Percentiles rank a stretch among this genome's conserved stretches.
Conservation (phyloP, 148 eudicot species). For the Camellia lanceoleosa region DNA sequence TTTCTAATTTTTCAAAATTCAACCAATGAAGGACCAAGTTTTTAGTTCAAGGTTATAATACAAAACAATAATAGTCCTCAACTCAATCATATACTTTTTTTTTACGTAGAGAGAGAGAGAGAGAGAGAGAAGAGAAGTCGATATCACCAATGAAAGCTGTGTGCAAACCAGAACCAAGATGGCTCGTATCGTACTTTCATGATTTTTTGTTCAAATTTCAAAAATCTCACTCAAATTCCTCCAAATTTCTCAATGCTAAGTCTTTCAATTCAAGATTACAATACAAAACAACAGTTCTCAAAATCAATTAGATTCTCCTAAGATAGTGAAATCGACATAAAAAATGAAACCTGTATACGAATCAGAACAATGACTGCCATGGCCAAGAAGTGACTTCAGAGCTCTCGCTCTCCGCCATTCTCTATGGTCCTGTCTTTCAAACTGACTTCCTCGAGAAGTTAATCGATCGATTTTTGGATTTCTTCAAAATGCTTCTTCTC, state of each 20-base stretch:
- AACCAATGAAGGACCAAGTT: no score
- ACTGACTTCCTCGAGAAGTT: constrained; percentile 26
- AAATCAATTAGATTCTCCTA: neutral
- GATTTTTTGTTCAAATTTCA: neutral
- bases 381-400: constrained; percentile 48
- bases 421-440: constrained; percentile 12
- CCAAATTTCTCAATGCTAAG: neutral
- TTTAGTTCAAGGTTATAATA: no score
- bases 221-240: neutral
- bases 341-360: neutral
- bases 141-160: no score
- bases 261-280: neutral
- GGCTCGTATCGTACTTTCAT: neutral
- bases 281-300: constrained; percentile 7
- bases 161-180: neutral
- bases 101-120: no score
- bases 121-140: no score
- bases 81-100: no score
- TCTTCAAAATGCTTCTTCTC: constrained; percentile 28
- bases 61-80: no score
- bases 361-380: constrained; percentile 49
- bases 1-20: no score
- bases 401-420: constrained; percentile 36
- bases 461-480: constrained; percentile 17
- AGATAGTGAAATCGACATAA: neutral